Base-by-base conservation (phyloP, 805 yeast genomes). In the Candida broadrunensis region DNA sequence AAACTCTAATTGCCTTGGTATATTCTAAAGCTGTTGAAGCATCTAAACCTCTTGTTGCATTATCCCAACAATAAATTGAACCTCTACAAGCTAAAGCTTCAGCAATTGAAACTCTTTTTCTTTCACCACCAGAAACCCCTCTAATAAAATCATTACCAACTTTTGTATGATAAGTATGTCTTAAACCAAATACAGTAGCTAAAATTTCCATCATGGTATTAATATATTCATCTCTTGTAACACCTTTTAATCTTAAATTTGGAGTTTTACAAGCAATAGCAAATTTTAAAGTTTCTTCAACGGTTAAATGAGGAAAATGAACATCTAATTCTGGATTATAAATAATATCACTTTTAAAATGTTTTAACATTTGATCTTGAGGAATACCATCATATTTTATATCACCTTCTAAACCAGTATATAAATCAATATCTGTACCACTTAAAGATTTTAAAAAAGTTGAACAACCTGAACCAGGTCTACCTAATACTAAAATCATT, bases 281-380 rank as follows among this genome's bases (percentile, higher is more conserved):
- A 57, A 85, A 85, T 44, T 71, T 69, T 42, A 85, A 65, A 9
- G 93, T 85, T 56, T 85, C 83, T 39, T 81, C 78, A 27, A 85
- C 91, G 1, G 88, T 84, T 48, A 85, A 67, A 48, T 81, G 82
- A 9, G 93, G 91, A 65, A 83, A 83, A 60, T 85, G 93, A 44
- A 75, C 75, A 56, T 85, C 93, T 42, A 81, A 63, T 60, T 77
- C 83, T 26, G 81, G 81, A 50, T 77, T 77, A 56, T 79, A 79
- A 33, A 79, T 63, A 36, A 79, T 61, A 48, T 78, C 86, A 23
- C 78, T 72, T 48, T 76, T 77, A 64, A 70, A 84, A 29, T 67
- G 56, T 45, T 70, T 59, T 64, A 81, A 65, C 82, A 85, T 80
- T 46, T 81, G 85, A 27, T 63, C 48, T 52, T 77, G 83, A 14